Conservation (phyloP, 2,329 filamentous ascomycete genomes). For the Stagonosporopsis vannaccii region DNA sequence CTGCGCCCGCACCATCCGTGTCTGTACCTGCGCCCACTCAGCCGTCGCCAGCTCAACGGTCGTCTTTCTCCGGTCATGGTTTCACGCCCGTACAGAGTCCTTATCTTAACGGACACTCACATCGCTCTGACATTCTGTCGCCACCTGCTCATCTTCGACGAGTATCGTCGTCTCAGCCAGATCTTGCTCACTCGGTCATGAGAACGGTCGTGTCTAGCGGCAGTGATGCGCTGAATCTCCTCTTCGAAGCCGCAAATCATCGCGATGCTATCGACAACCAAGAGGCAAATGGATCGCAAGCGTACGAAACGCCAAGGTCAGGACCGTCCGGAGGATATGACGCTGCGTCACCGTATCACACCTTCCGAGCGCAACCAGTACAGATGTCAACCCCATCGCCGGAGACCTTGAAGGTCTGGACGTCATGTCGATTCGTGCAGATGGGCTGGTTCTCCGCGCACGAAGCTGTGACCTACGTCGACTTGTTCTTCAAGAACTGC, state of each 20-base stretch:
- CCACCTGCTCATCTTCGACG: slow-evolving; percentile 39
- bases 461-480: slow-evolving; percentile 62
- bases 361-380: slow-evolving; percentile 46
- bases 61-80: slow-evolving; percentile 36
- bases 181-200: slow-evolving; percentile 53
- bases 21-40: slow-evolving; percentile 22
- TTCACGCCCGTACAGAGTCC: slow-evolving; percentile 38
- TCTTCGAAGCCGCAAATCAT: slow-evolving; percentile 59
- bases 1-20: slow-evolving; percentile 7
- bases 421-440: slow-evolving; percentile 60
- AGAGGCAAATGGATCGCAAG: slow-evolving; percentile 44
- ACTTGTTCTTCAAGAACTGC: slow-evolving; percentile 61
- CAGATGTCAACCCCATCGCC: slow-evolving; percentile 49
- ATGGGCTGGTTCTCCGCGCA: slow-evolving; percentile 65
- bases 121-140: slow-evolving; percentile 41
- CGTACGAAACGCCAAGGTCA: slow-evolving; percentile 48
- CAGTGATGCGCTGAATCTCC: slow-evolving; percentile 61
- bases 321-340: slow-evolving; percentile 34
- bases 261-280: slow-evolving; percentile 47
- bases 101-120: slow-evolving; percentile 27
- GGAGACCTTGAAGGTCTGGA: slow-evolving; percentile 57
- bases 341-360: slow-evolving; percentile 39
- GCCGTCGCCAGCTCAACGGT: slow-evolving; percentile 31
- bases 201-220: slow-evolving; percentile 61
- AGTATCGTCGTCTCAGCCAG: slow-evolving; percentile 44